phyloP scores from a whole-genome alignment of 1,139 yeast species.

The Suzukiozyma palmioleophila region DNA sequence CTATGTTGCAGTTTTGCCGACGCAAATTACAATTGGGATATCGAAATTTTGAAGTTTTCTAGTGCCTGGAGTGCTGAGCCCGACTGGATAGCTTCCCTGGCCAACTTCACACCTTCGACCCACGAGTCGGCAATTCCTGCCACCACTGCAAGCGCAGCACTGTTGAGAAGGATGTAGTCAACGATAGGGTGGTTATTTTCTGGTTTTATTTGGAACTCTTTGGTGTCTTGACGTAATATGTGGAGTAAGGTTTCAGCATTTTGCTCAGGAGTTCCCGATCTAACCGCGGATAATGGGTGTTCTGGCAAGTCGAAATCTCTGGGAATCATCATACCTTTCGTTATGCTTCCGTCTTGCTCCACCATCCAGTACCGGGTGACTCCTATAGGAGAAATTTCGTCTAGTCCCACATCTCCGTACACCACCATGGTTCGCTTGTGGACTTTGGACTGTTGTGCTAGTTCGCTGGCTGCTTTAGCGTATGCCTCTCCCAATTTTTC shows the following conservation, averaged over 20 bases:
- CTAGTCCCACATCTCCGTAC: constrained; percentile 86
- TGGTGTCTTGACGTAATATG: constrained; percentile 51
- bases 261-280: constrained; percentile 81
- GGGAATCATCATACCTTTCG: constrained; percentile 44
- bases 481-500: constrained; percentile 75
- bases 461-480: constrained; percentile 69
- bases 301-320: constrained; percentile 76
- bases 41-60: constrained; percentile 48
- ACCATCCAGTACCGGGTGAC: constrained; percentile 75
- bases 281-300: constrained; percentile 62
- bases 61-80: constrained; percentile 67
- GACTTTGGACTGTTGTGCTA: constrained; percentile 41
- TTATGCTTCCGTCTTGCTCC: constrained; percentile 39
- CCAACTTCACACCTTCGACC: constrained; percentile 73
- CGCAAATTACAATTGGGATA: constrained; percentile 11
- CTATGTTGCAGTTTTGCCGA: no score
- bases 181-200: constrained; percentile 55
- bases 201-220: constrained; percentile 31
- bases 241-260: constrained; percentile 65
- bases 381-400: constrained; percentile 90
- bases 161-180: constrained; percentile 82
- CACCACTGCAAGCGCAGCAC: constrained; percentile 81
- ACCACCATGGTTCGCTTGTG: constrained; percentile 74
- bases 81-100: constrained; percentile 58
- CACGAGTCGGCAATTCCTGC: constrained; percentile 65